Conservation (phyloP, 306 rosid genomes). For the Nissolia schottii region DNA sequence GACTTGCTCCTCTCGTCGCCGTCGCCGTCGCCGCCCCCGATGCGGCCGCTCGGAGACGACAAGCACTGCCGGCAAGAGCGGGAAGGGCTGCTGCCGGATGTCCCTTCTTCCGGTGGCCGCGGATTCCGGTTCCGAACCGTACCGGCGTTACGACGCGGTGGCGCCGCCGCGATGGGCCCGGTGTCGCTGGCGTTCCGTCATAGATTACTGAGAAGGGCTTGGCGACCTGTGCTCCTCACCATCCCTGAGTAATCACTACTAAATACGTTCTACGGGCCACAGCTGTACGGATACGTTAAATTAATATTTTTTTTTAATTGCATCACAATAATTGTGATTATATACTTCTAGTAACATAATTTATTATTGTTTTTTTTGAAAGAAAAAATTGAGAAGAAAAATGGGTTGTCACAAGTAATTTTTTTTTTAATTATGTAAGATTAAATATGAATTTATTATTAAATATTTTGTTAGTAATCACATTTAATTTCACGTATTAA, state of each 20-base stretch:
- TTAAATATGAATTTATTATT: too few relatives aligned
- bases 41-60: slow-evolving; percentile 48
- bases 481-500: too few relatives aligned
- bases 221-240: slow-evolving; percentile 78
- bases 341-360: background rate
- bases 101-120: background rate
- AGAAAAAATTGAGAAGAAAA: too few relatives aligned
- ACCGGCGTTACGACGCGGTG: slow-evolving; percentile 31
- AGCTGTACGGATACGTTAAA: slow-evolving; percentile 16
- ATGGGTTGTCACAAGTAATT: too few relatives aligned
- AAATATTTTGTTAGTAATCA: too few relatives aligned
- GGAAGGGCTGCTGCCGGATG: slow-evolving; percentile 20
- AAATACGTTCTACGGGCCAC: background rate
- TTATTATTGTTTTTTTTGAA: too few relatives aligned
- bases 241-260: slow-evolving; percentile 56
- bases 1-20: slow-evolving; percentile 79
- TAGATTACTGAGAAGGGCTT: slow-evolving; percentile 65
- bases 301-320: background rate
- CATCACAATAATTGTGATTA: background rate
- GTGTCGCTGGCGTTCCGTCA: slow-evolving; percentile 49
- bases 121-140: slow-evolving; percentile 6
- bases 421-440: too few relatives aligned
- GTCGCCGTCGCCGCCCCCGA: slow-evolving; percentile 3
- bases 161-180: slow-evolving; percentile 36
- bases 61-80: slow-evolving; percentile 28